A percentile compares a stretch with the other conserved stretches of the same genome.
These are phyloP conservation scores for Aspergillus fijiensis DNA, from an alignment of 2,329 filamentous ascomycete genomes.

Conservation along the genomic window DNA sequence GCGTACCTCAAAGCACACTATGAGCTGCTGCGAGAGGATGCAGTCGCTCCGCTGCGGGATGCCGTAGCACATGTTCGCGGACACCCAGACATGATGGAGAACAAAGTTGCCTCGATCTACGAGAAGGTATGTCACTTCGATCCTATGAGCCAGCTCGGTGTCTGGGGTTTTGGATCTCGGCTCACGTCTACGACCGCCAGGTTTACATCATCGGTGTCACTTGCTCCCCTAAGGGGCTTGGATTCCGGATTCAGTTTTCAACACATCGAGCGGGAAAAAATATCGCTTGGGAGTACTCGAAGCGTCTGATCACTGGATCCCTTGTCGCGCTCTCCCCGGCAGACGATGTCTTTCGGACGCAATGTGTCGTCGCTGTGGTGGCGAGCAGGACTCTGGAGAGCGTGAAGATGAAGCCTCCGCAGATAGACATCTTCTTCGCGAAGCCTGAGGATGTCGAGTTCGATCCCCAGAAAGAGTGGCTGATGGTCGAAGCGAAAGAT, in stretches of 20 bases:
- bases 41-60: conserved; percentile 65
- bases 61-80: conserved; percentile 60
- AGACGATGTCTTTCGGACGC: conserved; percentile 60
- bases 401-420: conserved; percentile 65
- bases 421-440: conserved; percentile 74
- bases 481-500: conserved; percentile 74
- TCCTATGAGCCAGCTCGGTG: neutral
- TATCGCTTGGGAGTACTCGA: conserved; percentile 67
- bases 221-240: conserved; percentile 62
- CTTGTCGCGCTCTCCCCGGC: conserved; percentile 56
- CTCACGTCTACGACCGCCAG: conserved; percentile 41
- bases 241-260: conserved; percentile 69
- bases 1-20: conserved; percentile 74
- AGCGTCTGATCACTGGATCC: conserved; percentile 55
- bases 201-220: conserved; percentile 66
- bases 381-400: conserved; percentile 66
- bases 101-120: conserved; percentile 62
- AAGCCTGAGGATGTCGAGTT: conserved; percentile 60
- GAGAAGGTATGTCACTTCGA: conserved; percentile 55
- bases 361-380: conserved; percentile 70
- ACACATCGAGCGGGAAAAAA: conserved; percentile 62
- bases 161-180: neutral
- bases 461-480: conserved; percentile 66
- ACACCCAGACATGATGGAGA: conserved; percentile 59
- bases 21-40: conserved; percentile 72